These are phyloP conservation scores for Bruguiera sexangula DNA, from an alignment of 345 rosid genomes.

Conservation along the genomic window DNA sequence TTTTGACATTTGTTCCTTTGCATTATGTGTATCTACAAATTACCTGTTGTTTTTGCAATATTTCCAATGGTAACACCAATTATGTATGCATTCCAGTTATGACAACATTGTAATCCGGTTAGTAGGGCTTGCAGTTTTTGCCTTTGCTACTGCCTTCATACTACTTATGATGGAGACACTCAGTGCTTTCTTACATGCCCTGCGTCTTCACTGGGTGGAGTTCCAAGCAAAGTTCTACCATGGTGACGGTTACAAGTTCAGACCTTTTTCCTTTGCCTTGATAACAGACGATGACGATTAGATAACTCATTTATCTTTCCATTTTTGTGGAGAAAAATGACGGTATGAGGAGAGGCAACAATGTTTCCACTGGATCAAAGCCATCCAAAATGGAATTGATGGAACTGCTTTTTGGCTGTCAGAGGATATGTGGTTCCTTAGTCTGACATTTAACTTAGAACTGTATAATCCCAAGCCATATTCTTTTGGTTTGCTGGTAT, in stretches of 20 bases:
- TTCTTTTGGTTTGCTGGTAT: slow-evolving; percentile 23
- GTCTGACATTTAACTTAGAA: slow-evolving; percentile 24
- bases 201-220: slow-evolving; percentile 99
- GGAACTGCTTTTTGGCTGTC: slow-evolving; percentile 15
- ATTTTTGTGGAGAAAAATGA: slow-evolving; percentile 9
- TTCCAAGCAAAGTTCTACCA: slow-evolving; percentile 85
- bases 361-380: slow-evolving; percentile 9
- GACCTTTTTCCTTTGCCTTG: slow-evolving; percentile 72
- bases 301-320: slow-evolving; percentile 12
- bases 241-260: slow-evolving; percentile 96
- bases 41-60: neutral
- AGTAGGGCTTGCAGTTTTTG: slow-evolving; percentile 76
- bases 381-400: slow-evolving; percentile 10
- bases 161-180: slow-evolving; percentile 96
- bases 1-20: neutral
- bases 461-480: slow-evolving; percentile 21
- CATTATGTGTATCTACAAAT: neutral
- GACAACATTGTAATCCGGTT: slow-evolving; percentile 66
- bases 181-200: slow-evolving; percentile 90
- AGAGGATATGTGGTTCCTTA: slow-evolving; percentile 10
- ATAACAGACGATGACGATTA: slow-evolving; percentile 60
- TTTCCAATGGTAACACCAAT: neutral
- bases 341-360: slow-evolving; percentile 5
- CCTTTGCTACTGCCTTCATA: slow-evolving; percentile 92
- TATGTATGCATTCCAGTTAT: slow-evolving; percentile 47